A percentile compares a stretch with the other conserved stretches of the same genome.
These are phyloP conservation scores for Bryoerythrophyllum caledonicum DNA, from an alignment of 225 moss, liverwort and hornwort genomes.

Conservation along the genomic window DNA sequence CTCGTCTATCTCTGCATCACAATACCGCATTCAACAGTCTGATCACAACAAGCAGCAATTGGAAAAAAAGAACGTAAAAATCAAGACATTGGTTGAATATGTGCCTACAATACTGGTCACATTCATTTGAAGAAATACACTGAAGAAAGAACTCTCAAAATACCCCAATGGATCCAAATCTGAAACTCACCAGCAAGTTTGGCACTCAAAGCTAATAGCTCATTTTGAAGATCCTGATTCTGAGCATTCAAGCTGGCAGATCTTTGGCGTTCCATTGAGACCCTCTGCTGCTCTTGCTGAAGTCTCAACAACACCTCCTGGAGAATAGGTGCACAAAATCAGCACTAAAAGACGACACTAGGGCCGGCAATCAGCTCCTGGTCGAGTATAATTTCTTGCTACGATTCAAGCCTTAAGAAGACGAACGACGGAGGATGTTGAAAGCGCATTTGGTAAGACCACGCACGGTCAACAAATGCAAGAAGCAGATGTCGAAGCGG, in stretches of 20 bases:
- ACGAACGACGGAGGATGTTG: conserved; percentile 4
- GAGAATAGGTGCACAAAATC: conserved; percentile 10
- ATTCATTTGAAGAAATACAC: conserved; percentile 3
- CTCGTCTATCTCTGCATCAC: conserved; percentile 49
- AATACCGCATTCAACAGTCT: conserved; percentile 24
- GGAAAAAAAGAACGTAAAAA: conserved; percentile 9
- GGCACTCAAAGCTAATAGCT: conserved; percentile 48
- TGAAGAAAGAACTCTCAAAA: neutral
- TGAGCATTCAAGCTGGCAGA: conserved; percentile 50
- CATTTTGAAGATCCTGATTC: conserved; percentile 69
- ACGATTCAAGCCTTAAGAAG: neutral
- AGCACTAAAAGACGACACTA: conserved; percentile 4
- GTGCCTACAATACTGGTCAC: neutral
- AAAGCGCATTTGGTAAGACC: neutral
- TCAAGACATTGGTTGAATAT: neutral
- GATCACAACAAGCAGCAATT: conserved; percentile 5
- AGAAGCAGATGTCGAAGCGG: conserved; percentile 15
- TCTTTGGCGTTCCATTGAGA: conserved; percentile 69
- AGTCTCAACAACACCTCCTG: conserved; percentile 76
- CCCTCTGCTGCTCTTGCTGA: conserved; percentile 92
- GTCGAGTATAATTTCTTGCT: conserved; percentile 1
- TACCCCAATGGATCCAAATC: neutral
- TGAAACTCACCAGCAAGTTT: conserved; percentile 58
- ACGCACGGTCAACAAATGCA: conserved; percentile 17
- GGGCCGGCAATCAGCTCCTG: conserved; percentile 17